phyloP scores from a whole-genome alignment of 2,329 filamentous ascomycete species.

The Trichoderma harzianum region DNA sequence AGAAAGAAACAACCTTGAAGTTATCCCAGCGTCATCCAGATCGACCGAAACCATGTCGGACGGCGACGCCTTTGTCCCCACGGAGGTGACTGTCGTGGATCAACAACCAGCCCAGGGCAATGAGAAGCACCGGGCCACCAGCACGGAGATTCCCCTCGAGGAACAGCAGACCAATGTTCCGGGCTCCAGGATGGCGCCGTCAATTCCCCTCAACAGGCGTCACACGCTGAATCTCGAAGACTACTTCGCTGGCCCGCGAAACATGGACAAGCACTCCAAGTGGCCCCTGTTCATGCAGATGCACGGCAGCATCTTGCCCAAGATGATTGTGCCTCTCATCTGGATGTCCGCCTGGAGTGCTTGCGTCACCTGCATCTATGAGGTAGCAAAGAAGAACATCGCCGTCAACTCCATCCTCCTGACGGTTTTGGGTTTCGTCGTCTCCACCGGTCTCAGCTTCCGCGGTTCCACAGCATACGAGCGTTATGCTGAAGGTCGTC shows the following conservation, averaged over 20 bases:
- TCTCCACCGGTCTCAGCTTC: slow-evolving; percentile 75
- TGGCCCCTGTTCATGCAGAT: slow-evolving; percentile 72
- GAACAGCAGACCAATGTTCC: background rate
- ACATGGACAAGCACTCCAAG: slow-evolving; percentile 71
- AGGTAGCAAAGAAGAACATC: slow-evolving; percentile 39
- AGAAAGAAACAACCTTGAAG: background rate
- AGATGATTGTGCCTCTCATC: slow-evolving; percentile 67
- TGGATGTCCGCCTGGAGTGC: slow-evolving; percentile 65
- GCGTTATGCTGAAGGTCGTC: slow-evolving; percentile 62
- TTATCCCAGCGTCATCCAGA: background rate
- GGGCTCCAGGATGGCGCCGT: slow-evolving; percentile 14
- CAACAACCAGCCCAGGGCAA: background rate
- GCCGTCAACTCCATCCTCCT: slow-evolving; percentile 50
- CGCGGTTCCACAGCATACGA: slow-evolving; percentile 76
- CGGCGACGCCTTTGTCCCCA: background rate
- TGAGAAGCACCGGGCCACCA: background rate
- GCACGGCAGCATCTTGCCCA: slow-evolving; percentile 71
- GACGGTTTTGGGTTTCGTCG: slow-evolving; percentile 77
- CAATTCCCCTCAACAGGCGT: slow-evolving; percentile 30
- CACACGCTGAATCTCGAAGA: slow-evolving; percentile 52
- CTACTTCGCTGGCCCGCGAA: slow-evolving; percentile 64
- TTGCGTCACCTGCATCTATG: slow-evolving; percentile 56
- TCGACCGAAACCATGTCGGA: slow-evolving; percentile 11
- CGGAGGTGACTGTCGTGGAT: background rate
- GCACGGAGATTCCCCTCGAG: slow-evolving; percentile 9